phyloP scores from a whole-genome alignment of 164 flowering plant species.

The Brasenia schreberi region DNA sequence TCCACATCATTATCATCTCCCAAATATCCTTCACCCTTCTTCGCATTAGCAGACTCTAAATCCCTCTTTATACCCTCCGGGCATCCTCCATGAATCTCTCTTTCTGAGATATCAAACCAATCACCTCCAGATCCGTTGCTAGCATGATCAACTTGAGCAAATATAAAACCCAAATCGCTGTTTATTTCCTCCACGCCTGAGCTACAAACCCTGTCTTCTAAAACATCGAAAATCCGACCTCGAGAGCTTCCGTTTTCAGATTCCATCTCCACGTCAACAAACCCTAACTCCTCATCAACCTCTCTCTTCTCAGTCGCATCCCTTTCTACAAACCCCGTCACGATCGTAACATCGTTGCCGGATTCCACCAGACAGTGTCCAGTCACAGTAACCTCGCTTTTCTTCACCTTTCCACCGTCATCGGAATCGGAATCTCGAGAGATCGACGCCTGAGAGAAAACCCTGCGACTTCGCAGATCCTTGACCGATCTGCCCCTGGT shows the following conservation, averaged over 20 bases:
- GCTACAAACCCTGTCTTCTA: not conserved
- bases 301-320: not conserved
- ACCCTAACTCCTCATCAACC: not conserved
- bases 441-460: conserved; percentile 22
- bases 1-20: not conserved
- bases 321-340: not conserved
- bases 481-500: conserved; percentile 8
- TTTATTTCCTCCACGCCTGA: not conserved
- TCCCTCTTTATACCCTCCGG: not conserved
- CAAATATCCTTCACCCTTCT: not conserved
- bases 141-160: not conserved
- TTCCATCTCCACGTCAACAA: not conserved
- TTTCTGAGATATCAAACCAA: not conserved
- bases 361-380: not conserved
- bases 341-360: not conserved
- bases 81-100: not conserved
- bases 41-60: not conserved
- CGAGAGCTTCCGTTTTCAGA: not conserved
- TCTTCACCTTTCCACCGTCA: not conserved
- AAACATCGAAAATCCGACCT: not conserved
- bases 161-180: not conserved
- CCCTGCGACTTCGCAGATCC: conserved; percentile 35
- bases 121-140: not conserved
- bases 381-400: not conserved
- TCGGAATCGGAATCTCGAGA: not conserved